A percentile compares a stretch with the other conserved stretches of the same genome.
These are phyloP conservation scores for Penicillium angulare DNA, from an alignment of 495 filamentous ascomycete species.

Conservation along the genomic window DNA sequence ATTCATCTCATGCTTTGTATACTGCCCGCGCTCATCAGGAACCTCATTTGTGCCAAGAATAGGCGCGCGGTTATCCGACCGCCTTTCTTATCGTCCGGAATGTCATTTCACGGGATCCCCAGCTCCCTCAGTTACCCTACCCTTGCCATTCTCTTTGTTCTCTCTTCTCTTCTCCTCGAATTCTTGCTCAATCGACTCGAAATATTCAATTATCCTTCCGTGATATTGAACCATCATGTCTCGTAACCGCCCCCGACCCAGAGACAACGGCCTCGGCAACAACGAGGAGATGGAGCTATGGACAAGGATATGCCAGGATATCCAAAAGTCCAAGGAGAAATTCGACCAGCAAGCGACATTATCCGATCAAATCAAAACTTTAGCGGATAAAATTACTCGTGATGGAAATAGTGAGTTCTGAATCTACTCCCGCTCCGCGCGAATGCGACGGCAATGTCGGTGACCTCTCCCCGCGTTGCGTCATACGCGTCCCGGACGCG, in stretches of 20 bases:
- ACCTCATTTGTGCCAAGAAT: constrained; percentile 4
- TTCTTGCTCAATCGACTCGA: background rate
- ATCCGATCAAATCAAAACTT: constrained; percentile 51
- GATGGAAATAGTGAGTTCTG: constrained; percentile 43
- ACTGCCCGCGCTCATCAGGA: too few species aligned
- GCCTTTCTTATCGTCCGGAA: constrained; percentile 10
- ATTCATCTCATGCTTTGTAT: too few species aligned
- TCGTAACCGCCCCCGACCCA: constrained; percentile 44
- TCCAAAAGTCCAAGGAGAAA: constrained; percentile 59
- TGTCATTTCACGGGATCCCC: background rate
- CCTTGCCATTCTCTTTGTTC: background rate
- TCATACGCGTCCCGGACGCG: background rate
- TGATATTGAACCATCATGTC: constrained; percentile 31
- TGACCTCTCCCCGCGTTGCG: background rate
- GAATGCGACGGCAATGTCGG: background rate
- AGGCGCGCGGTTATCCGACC: constrained; percentile 19
- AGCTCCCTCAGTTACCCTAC: constrained; percentile 6
- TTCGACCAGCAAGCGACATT: constrained; percentile 53
- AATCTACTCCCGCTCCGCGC: background rate
- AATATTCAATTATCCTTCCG: background rate
- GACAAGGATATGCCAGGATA: constrained; percentile 59
- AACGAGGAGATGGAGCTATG: constrained; percentile 66
- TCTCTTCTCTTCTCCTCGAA: background rate
- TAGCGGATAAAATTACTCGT: constrained; percentile 49
- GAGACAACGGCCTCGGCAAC: constrained; percentile 49